Base-by-base conservation (phyloP, 2,329 filamentous ascomycete genomes). In the Pyrenophora teres region DNA sequence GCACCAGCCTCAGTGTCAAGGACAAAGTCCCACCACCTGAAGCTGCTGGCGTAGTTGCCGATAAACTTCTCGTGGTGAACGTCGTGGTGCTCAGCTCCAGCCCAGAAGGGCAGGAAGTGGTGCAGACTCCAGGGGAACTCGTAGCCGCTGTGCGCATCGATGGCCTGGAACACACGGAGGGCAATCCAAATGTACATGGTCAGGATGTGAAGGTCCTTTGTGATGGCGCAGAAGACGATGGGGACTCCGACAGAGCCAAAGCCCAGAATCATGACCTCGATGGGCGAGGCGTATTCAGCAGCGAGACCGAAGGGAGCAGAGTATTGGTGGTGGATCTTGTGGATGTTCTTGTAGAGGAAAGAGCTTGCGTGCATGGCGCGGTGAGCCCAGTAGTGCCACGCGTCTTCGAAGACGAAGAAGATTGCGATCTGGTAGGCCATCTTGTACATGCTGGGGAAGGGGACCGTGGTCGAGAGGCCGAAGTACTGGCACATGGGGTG, bases 311-410 rank as follows among this genome's bases (percentile, higher is more conserved):
- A 99, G 15, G 94, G 94, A 10, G 94, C 94, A 32, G 92, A 96
- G 81, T 99, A 99, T 70, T 94, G 93, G 81, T 99, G 94, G 80
- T 99, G 94, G 66, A 99, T 92, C 81, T 99, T 99, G 84, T 99
- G 94, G 68, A 99, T 90, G 70, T 87, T 84, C 81, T 92, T 96
- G 86, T 99, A 99, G 5, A 99, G 86, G 60, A 59, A 67, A 33
- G 92, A 90, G 18, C 90, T 92, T 80, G 91, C 95, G 82, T 99
- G 94, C 78, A 99, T 86, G 37, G 84, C 85, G 65, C 94, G 91
- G 79, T 99, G 94, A 63, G 86, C 86, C 87, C 92, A 97, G 83
- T 99, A 99, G 78, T 99, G 94, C 94, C 94, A 99, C 62, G 93
- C 81, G 76, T 99, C 94, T 77, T 99, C 94, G 69, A 97, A 78